These are phyloP conservation scores for Xylaria arbuscula DNA, from an alignment of 2,329 filamentous ascomycete genomes.

Conservation along the genomic window DNA sequence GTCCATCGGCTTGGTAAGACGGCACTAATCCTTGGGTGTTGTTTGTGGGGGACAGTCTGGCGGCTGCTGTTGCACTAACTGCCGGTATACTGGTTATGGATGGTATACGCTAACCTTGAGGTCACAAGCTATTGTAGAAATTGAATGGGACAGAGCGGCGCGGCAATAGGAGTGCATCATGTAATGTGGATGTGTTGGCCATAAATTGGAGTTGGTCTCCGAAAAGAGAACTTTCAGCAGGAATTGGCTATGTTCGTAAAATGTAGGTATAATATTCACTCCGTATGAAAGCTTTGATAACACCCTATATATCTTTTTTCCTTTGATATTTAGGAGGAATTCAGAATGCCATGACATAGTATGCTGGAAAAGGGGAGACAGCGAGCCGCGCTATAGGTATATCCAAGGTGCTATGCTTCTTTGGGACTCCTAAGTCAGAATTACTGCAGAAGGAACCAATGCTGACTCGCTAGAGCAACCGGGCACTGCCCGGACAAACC, in stretches of 20 bases:
- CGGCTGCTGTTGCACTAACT: neutral
- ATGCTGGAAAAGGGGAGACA: neutral
- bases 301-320: neutral
- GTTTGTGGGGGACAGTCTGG: neutral
- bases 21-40: slow-evolving; percentile 13
- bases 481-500: slow-evolving; percentile 12
- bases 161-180: neutral
- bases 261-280: neutral
- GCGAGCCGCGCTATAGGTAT: neutral
- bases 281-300: neutral
- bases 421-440: slow-evolving; percentile 11
- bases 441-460: slow-evolving; percentile 13
- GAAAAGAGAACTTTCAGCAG: neutral
- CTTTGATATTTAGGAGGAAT: neutral
- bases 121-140: neutral
- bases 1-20: slow-evolving; percentile 18
- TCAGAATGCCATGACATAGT: neutral
- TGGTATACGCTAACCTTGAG: neutral
- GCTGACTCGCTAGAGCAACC: slow-evolving; percentile 20
- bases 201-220: neutral
- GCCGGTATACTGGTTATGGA: slow-evolving; percentile 3
- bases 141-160: neutral
- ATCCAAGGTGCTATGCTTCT: slow-evolving; percentile 5
- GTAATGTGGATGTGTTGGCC: neutral
- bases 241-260: neutral